phyloP scores from a whole-genome alignment of 2,329 filamentous ascomycete species.

The Dryadomyces sulphureus region DNA sequence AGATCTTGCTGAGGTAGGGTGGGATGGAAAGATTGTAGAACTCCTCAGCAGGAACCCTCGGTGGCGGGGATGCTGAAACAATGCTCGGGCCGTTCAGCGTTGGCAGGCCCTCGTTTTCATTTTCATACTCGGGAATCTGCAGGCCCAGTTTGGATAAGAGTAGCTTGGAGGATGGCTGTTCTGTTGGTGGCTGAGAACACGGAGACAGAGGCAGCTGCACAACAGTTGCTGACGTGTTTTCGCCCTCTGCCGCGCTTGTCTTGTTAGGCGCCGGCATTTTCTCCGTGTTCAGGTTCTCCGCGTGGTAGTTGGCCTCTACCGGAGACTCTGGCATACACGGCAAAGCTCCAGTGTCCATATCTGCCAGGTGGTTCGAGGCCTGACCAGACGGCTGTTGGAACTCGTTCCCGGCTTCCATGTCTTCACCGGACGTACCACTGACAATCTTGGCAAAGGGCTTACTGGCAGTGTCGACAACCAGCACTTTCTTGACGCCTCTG shows the following conservation, averaged over 20 bases:
- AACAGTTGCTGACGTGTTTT: no score
- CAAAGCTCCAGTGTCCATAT: not conserved
- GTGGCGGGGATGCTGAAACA: constrained; percentile 14
- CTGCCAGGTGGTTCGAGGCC: not conserved
- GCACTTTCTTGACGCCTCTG: constrained; percentile 51
- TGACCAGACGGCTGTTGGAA: not conserved
- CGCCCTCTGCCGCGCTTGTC: no score
- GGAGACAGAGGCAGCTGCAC: no score
- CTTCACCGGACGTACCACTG: constrained; percentile 12
- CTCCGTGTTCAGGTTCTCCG: no score
- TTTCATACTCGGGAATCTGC: not conserved
- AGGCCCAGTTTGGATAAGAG: not conserved
- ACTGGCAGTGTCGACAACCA: constrained; percentile 49
- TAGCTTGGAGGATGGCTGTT: not conserved
- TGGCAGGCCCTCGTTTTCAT: constrained; percentile 5
- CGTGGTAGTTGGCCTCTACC: no score
- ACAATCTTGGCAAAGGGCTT: constrained; percentile 31
- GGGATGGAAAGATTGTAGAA: not conserved
- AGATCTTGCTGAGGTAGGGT: not conserved
- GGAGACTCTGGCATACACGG: not conserved
- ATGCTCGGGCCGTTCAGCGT: constrained; percentile 21
- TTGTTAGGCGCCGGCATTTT: no score
- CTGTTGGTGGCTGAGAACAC: no score
- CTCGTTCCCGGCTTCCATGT: not conserved
- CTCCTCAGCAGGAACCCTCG: constrained; percentile 7